phyloP scores from a whole-genome alignment of 805 yeast species.

The Jamesozyma rosinii region DNA sequence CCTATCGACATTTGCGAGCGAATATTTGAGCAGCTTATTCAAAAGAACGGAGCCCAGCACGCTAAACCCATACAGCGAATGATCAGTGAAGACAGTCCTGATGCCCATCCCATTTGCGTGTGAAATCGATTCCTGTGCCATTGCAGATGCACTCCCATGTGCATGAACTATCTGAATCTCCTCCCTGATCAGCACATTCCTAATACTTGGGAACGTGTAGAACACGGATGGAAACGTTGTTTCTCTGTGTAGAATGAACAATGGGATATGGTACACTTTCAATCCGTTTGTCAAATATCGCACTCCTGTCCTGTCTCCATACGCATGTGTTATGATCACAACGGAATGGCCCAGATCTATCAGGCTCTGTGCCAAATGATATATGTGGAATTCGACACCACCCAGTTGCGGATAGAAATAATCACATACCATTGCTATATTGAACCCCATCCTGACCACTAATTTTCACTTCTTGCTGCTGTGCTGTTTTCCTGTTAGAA shows the following conservation, averaged over 20 bases:
- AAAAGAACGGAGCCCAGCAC: conserved; percentile 76
- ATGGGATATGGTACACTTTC: conserved; percentile 87
- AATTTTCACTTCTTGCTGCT: not conserved
- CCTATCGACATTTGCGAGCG: conserved; percentile 79
- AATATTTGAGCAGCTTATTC: conserved; percentile 75
- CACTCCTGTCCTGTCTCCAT: conserved; percentile 73
- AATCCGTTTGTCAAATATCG: conserved; percentile 80
- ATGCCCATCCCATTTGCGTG: conserved; percentile 92
- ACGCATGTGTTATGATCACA: conserved; percentile 78
- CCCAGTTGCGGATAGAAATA: conserved; percentile 98
- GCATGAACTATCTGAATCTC: conserved; percentile 85
- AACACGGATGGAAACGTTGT: conserved; percentile 85
- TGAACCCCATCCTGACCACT: conserved; percentile 4
- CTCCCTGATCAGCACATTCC: conserved; percentile 82
- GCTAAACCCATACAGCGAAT: conserved; percentile 89
- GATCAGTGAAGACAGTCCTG: conserved; percentile 88
- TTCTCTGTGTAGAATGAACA: conserved; percentile 68
- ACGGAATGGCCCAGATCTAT: conserved; percentile 79
- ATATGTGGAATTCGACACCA: conserved; percentile 92
- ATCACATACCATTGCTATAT: conserved; percentile 69
- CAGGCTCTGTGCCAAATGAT: conserved; percentile 78
- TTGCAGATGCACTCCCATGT: conserved; percentile 79
- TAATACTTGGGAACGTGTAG: conserved; percentile 71
- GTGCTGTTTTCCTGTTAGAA: not conserved
- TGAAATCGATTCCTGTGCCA: conserved; percentile 85